Conservation (phyloP, 2,329 filamentous ascomycete species). For the Diaporthe caulivora region DNA sequence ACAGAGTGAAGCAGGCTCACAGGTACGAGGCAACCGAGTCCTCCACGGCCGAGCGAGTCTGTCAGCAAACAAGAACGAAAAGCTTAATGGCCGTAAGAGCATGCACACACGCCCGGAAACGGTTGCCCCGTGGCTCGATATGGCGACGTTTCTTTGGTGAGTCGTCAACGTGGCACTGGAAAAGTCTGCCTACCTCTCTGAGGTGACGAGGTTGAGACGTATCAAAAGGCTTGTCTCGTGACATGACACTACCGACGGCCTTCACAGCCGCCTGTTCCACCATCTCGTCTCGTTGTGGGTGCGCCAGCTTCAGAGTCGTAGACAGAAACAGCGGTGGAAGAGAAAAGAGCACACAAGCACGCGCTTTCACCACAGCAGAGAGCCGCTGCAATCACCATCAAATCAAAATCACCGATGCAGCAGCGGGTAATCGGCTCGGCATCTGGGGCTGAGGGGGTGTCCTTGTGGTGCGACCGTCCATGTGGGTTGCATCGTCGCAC, state of each 20-base stretch:
- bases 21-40: not conserved
- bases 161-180: not conserved
- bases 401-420: conserved; percentile 10
- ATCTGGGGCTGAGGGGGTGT: not conserved
- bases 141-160: not conserved
- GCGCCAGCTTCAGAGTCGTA: not conserved
- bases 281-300: not conserved
- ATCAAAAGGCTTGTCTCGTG: conserved; percentile 34
- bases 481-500: conserved; percentile 27
- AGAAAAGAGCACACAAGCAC: not conserved
- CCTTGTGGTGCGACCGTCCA: conserved; percentile 19
- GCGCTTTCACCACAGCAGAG: not conserved
- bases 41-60: not conserved
- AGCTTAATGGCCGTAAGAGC: not conserved
- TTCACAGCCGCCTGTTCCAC: not conserved
- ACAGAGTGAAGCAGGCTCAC: not conserved
- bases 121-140: not conserved
- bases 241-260: not conserved
- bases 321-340: not conserved
- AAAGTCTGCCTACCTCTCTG: not conserved
- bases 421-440: conserved; percentile 26
- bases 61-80: not conserved
- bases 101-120: not conserved
- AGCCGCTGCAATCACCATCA: conserved; percentile 11
- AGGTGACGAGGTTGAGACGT: conserved; percentile 31